Percentiles rank a stretch among this genome's conserved stretches.
These are phyloP conservation scores for Quercus bicolor DNA, from an alignment of 306 rosid species.

Conservation along the genomic window DNA sequence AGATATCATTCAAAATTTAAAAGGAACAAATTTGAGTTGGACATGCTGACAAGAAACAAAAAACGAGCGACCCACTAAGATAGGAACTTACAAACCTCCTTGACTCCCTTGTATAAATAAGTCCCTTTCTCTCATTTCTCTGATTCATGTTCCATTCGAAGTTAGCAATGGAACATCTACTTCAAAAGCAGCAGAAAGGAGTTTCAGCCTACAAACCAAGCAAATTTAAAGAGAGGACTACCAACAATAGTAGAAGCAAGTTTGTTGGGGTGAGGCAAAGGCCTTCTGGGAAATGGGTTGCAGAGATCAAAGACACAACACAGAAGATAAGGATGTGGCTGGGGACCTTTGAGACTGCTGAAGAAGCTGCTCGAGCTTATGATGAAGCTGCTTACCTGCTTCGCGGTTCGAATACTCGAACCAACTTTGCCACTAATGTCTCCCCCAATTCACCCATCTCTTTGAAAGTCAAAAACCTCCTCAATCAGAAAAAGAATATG, in stretches of 20 bases:
- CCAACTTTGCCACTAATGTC: conserved; percentile 52
- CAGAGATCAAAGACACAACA: conserved; percentile 88
- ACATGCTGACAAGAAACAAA: conserved; percentile 30
- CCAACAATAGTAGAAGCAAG: conserved; percentile 30
- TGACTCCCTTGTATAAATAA: neutral
- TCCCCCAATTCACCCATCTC: conserved; percentile 52
- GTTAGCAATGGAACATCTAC: conserved; percentile 21
- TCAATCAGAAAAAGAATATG: conserved; percentile 37
- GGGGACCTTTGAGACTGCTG: conserved; percentile 72
- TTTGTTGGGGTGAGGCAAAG: conserved; percentile 85
- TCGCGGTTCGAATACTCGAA: conserved; percentile 65
- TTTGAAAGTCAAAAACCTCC: conserved; percentile 60
- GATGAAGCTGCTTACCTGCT: conserved; percentile 83
- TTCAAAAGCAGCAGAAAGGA: conserved; percentile 18
- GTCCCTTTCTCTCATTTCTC: neutral
- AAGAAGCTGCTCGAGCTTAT: conserved; percentile 85
- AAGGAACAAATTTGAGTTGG: neutral
- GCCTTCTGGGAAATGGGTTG: conserved; percentile 91
- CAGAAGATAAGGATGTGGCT: conserved; percentile 83
- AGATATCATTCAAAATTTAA: conserved; percentile 3
- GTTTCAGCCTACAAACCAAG: conserved; percentile 19
- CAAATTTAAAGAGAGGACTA: conserved; percentile 24
- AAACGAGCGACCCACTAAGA: conserved; percentile 78
- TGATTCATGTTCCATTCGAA: neutral
- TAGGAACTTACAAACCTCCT: neutral